phyloP scores from a whole-genome alignment of 2,329 filamentous ascomycete genomes.

The Botryotinia calthae region DNA sequence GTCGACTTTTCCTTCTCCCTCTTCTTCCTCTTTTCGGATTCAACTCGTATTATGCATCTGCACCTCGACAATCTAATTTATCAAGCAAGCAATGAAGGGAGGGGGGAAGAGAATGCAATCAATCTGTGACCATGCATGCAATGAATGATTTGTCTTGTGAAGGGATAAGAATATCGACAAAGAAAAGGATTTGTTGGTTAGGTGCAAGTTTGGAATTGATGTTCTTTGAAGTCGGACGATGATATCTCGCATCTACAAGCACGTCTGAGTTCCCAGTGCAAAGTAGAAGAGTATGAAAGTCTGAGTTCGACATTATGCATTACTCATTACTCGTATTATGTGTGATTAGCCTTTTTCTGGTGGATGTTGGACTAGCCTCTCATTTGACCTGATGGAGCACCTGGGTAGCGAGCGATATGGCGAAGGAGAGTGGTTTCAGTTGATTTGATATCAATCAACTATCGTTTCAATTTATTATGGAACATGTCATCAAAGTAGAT shows the following conservation, averaged over 20 bases:
- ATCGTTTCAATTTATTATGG: slow-evolving; percentile 13
- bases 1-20: neutral
- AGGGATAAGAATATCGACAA: neutral
- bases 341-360: neutral
- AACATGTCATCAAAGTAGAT: neutral
- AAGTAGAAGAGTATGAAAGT: neutral
- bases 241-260: neutral
- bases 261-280: neutral
- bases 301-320: neutral
- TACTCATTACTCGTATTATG: neutral
- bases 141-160: neutral
- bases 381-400: neutral
- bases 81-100: neutral
- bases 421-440: slow-evolving; percentile 1
- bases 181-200: neutral
- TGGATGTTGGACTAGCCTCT: neutral
- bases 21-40: neutral
- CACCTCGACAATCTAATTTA: neutral
- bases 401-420: neutral
- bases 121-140: neutral
- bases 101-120: neutral
- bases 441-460: slow-evolving; percentile 14
- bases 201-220: neutral
- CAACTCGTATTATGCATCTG: neutral
- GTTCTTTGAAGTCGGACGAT: neutral